Percentiles rank a stretch among this genome's conserved stretches.
These are phyloP conservation scores for Citrus australasica DNA, from an alignment of 345 rosid genomes.

Conservation along the genomic window DNA sequence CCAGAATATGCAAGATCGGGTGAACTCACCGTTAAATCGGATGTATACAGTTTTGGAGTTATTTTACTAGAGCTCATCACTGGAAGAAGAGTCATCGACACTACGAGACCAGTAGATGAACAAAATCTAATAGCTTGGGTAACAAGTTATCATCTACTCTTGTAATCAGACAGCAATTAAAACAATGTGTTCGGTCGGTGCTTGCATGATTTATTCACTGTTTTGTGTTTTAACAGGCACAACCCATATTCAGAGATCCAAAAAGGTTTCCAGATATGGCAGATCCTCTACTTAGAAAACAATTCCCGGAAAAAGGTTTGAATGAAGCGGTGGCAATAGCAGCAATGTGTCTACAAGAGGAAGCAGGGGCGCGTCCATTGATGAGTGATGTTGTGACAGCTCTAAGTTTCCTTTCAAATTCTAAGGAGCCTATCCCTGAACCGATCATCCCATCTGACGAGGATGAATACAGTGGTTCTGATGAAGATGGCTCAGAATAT, in stretches of 20 bases:
- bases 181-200: neutral
- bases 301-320: slow-evolving; percentile 62
- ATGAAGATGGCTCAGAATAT: neutral
- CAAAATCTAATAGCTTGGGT: slow-evolving; percentile 87
- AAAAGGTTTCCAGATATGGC: slow-evolving; percentile 70
- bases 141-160: slow-evolving; percentile 9
- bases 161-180: neutral
- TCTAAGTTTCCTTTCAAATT: slow-evolving; percentile 57
- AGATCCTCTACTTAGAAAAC: slow-evolving; percentile 54
- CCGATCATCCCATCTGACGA: slow-evolving; percentile 1
- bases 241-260: slow-evolving; percentile 64
- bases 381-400: slow-evolving; percentile 75
- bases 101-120: slow-evolving; percentile 55
- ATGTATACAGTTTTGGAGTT: slow-evolving; percentile 82
- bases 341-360: slow-evolving; percentile 88
- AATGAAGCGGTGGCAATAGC: slow-evolving; percentile 85
- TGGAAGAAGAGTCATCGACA: slow-evolving; percentile 67
- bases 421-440: slow-evolving; percentile 27
- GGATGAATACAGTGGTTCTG: neutral
- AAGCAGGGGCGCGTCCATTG: slow-evolving; percentile 68
- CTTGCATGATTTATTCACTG: neutral
- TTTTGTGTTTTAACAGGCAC: slow-evolving; percentile 42
- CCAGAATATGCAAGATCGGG: slow-evolving; percentile 71
- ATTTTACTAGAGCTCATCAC: slow-evolving; percentile 71
- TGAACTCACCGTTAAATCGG: slow-evolving; percentile 51